Evolutionary conservation across 2,329 filamentous ascomycete genomes (phyloP), one percentile per base, ranked within the genome.

Genomic region (Phialophora verrucosa): DNA sequence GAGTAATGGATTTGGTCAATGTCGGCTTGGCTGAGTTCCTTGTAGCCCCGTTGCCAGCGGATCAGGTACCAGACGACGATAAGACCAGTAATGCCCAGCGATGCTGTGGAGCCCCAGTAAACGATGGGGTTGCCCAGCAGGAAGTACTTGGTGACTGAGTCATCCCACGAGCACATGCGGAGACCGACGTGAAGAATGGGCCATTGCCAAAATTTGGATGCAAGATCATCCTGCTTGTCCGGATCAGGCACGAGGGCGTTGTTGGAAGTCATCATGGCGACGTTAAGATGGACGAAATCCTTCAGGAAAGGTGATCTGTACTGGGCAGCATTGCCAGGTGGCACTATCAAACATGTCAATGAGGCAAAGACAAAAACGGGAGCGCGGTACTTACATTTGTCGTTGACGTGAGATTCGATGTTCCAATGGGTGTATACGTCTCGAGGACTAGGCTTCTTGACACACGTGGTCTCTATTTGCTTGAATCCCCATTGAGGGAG

Each of bases 181-280:
- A 99, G 88, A 77, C 95, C 95, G 64, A 98, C 95, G 74, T 98
- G 85, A 49, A 99, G 88, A 70, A 99, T 88, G 23, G 95, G 95
- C 95, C 95, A 99, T 81, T 99, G 93, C 95, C 95, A 99, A 84
- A 93, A 97, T 72, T 93, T 85, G 14, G 95, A 99, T 35, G 95
- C 95, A 56, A 99, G 87, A 75, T 99, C 95, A 75, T 99, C 95
- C 79, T 99, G 95, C 86, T 99, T 99, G 79, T 99, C 95, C 4
- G 95, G 94, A 75, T 99, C 95, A 3, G 95, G 95, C 23, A 99
- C 92, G 54, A 99, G 88, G 27, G 95, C 95, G 76, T 99, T 99
- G 85, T 99, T 99, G 47, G 95, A 98, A 3, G 95, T 99, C 94
- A 98, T 97, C 95, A 99, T 99, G 69, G 95, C 95, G 69, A 99